Evolutionary conservation across 768 basidiomycete species (phyloP).

Genomic region (Clitopilus passeckerianus): DNA sequence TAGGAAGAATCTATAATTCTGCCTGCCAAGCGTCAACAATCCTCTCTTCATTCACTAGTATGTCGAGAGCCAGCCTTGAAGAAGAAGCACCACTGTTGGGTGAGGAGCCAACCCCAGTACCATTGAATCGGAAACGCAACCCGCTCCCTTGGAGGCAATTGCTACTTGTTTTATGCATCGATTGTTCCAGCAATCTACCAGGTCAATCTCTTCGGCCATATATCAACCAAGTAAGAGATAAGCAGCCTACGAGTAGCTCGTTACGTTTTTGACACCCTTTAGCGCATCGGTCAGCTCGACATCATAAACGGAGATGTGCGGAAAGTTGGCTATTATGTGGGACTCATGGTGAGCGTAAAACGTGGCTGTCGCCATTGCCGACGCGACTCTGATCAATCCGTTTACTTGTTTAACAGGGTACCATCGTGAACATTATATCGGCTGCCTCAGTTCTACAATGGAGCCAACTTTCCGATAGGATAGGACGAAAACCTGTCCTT

Average conservation of each 20-base stretch:
- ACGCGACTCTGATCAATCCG: too few relatives aligned
- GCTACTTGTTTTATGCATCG: neutral
- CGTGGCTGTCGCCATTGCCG: too few relatives aligned
- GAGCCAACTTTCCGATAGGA: slow-evolving; percentile 22
- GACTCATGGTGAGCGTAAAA: neutral
- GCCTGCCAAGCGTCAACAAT: neutral
- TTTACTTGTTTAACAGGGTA: slow-evolving; percentile 12
- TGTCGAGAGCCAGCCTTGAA: neutral
- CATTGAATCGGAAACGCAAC: neutral
- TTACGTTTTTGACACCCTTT: neutral
- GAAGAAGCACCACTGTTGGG: neutral
- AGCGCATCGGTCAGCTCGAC: neutral
- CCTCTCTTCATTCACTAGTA: neutral
- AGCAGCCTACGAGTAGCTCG: neutral
- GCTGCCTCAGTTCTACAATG: slow-evolving; percentile 19
- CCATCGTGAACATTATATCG: slow-evolving; percentile 19
- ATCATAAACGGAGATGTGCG: neutral
- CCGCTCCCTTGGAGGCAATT: neutral
- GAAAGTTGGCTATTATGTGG: neutral
- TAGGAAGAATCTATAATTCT: neutral
- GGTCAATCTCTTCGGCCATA: neutral
- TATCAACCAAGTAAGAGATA: neutral
- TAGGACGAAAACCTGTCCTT: slow-evolving; percentile 24
- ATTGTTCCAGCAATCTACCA: neutral
- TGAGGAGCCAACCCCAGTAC: neutral